Base-by-base conservation (phyloP, 352 stramenopile genomes). In the Thalassiosira hispida region DNA sequence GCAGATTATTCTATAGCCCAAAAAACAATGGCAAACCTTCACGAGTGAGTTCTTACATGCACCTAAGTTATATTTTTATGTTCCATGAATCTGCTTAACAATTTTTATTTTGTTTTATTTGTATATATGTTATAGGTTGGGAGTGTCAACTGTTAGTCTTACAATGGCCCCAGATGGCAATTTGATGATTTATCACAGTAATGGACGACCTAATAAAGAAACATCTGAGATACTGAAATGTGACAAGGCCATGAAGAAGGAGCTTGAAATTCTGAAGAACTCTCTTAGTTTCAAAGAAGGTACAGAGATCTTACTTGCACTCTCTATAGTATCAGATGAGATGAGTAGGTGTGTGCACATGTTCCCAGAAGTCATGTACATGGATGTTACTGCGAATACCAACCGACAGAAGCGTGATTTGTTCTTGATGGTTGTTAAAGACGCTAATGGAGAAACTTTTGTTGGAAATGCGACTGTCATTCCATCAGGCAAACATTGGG, bases 331-430 rank as follows among this genome's bases (percentile, higher is more conserved):
- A 20, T 47, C 46, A 0, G 47, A 62, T 16, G 33, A 71, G 18
- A 71, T 71, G 46, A 51, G 61, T 1, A 23, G 62, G 22, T 1
- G 22, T 7, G 46, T 60, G 0, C 22, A 40, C 3, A 74, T 53
- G 44, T 74, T 60, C 27, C 53, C 55, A 20, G 66, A 74, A n/a
- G 52, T 74, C 4, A 61, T 51, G 38, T 60, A 67, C 44, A 40
- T 74, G 23, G 66, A 74, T 67, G 53, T 65, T 5, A 74, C 66
- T n/a, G 27, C 7, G 20, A 60, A 44, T 16, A 44, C 40, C 14
- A 67, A 74, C 56, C 0, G 18, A 53, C 52, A 74, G 29, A 69
- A 69, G 16, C 27, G 46, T 51, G 46, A 47, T 42, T 29, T 59
- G 25, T 61, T 67, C 47, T 1, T 67, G 22, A 38, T 51, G 14